A percentile compares a stretch with the other conserved stretches of the same genome.
Conservation (phyloP, 164 flowering plant species). For the Hamamelis virginiana region DNA sequence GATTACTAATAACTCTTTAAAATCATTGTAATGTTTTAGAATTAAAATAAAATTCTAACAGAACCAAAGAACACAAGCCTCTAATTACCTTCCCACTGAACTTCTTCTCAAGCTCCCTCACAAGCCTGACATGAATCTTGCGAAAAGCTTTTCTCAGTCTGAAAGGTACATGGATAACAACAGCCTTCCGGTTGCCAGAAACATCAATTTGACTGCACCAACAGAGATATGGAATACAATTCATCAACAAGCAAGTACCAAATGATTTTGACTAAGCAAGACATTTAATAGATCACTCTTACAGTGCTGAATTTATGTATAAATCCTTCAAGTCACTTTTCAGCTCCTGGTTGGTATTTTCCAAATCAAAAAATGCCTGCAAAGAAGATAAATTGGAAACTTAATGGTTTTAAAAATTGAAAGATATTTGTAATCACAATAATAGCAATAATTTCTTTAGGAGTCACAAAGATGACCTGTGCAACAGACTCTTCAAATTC, state of each 20-base stretch:
- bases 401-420: background rate
- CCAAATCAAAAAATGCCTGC: slow-evolving; percentile 43
- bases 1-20: background rate
- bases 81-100: slow-evolving; percentile 82
- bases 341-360: slow-evolving; percentile 40
- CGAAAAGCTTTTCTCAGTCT: slow-evolving; percentile 79
- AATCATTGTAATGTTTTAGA: background rate
- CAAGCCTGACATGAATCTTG: slow-evolving; percentile 81
- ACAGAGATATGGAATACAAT: background rate
- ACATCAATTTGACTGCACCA: slow-evolving; percentile 80
- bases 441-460: background rate
- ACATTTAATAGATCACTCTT: background rate
- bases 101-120: slow-evolving; percentile 91
- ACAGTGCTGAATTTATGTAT: slow-evolving; percentile 42
- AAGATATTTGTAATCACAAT: background rate
- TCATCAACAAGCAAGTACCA: background rate
- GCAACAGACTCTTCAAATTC: slow-evolving; percentile 58
- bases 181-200: slow-evolving; percentile 70
- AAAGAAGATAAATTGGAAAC: background rate
- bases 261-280: background rate
- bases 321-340: slow-evolving; percentile 48
- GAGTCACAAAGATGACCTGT: slow-evolving; percentile 20
- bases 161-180: slow-evolving; percentile 82
- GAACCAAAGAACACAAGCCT: background rate
- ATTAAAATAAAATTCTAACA: background rate